Conservation (phyloP, 2,329 filamentous ascomycete genomes). For the Diaporthe vexans region DNA sequence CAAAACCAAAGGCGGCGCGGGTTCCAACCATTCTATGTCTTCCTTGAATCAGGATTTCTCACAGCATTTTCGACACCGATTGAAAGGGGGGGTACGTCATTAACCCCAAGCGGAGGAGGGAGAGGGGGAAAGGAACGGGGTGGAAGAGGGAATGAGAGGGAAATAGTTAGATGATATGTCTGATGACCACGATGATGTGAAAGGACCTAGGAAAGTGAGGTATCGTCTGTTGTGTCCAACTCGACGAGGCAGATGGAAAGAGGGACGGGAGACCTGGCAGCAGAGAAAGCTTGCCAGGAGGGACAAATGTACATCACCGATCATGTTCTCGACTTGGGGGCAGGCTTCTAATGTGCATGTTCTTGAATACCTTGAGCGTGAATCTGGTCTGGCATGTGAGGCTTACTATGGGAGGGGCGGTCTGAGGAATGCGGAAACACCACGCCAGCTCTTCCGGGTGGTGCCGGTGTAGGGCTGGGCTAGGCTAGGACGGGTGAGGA, state of each 20-base stretch:
- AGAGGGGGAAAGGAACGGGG: no score
- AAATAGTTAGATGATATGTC: conserved; percentile 27
- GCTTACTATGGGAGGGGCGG: neutral
- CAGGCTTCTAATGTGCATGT: conserved; percentile 37
- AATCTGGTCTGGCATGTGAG: neutral
- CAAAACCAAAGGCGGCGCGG: neutral
- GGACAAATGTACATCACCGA: conserved; percentile 34
- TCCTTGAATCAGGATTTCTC: conserved; percentile 17
- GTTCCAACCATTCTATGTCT: conserved; percentile 6
- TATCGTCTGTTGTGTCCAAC: neutral
- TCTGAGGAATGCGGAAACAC: neutral
- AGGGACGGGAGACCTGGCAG: neutral
- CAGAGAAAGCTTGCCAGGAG: neutral
- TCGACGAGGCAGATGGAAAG: neutral
- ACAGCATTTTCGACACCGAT: conserved; percentile 26
- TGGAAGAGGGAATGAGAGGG: conserved; percentile 1
- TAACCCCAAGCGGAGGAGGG: neutral
- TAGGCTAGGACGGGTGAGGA: neutral
- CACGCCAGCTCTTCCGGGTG: neutral
- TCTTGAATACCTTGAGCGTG: conserved; percentile 32
- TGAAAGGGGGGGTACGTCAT: neutral
- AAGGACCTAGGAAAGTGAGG: neutral
- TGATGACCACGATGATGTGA: conserved; percentile 38
- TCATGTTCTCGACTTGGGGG: conserved; percentile 11
- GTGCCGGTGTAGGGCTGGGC: neutral